Conservation (phyloP, 2,329 filamentous ascomycete genomes). For the Proliferodiscus dingleyae region DNA sequence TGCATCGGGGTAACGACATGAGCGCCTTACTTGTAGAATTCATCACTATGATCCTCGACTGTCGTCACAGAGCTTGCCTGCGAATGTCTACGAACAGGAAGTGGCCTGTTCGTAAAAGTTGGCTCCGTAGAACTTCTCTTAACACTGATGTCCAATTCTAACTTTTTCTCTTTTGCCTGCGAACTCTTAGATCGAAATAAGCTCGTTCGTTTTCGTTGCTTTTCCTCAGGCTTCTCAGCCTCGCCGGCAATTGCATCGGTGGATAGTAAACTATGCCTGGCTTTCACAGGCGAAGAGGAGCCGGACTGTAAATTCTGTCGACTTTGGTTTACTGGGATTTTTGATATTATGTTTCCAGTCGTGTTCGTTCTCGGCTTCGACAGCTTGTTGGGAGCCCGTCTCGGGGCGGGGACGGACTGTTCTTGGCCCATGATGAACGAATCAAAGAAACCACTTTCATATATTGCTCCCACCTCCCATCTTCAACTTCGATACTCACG, state of each 20-base stretch:
- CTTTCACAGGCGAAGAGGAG: conserved; percentile 11
- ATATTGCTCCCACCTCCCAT: conserved; percentile 13
- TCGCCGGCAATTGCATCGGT: conserved; percentile 2
- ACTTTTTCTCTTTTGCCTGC: conserved; percentile 3
- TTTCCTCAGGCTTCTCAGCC: conserved; percentile 5
- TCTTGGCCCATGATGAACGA: conserved; percentile 26
- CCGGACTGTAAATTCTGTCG: conserved; percentile 23
- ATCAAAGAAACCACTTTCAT: conserved; percentile 1
- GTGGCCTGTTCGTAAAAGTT: conserved; percentile 5
- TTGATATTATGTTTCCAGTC: conserved; percentile 15
- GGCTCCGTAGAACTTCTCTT: conserved; percentile 6
- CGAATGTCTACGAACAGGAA: conserved; percentile 6
- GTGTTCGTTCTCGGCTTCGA: conserved; percentile 31
- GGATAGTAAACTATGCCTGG: conserved; percentile 8
- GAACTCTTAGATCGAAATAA: conserved; percentile 26
- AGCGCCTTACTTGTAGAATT: conserved; percentile 1
- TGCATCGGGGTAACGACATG: background rate
- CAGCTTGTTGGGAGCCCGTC: conserved; percentile 24
- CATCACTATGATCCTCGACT: background rate
- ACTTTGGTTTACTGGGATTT: conserved; percentile 11
- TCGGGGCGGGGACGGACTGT: conserved; percentile 21
- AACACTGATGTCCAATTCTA: conserved; percentile 4
- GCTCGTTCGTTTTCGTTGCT: conserved; percentile 16
- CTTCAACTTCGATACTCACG: conserved; percentile 7
- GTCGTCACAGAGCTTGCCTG: background rate